phyloP scores from a whole-genome alignment of 352 stramenopile genomes.

The Globisporangium cystogenes region DNA sequence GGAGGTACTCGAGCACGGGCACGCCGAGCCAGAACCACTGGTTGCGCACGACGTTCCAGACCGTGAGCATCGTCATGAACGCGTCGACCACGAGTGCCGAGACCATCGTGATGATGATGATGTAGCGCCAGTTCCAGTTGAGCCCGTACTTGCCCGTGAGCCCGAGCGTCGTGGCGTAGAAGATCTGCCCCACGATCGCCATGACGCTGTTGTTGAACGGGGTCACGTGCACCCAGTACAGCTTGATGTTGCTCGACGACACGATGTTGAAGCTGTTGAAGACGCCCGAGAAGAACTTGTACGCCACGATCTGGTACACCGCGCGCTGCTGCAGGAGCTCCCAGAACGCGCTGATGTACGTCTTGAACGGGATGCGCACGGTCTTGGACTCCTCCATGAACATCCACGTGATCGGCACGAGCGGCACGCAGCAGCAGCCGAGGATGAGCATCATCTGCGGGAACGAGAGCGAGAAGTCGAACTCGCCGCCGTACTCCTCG shows the following conservation, averaged over 20 bases:
- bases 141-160: conserved; percentile 41
- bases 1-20: conserved; percentile 44
- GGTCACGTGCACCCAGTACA: conserved; percentile 51
- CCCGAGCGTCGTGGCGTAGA: conserved; percentile 38
- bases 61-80: conserved; percentile 47
- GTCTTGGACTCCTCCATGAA: conserved; percentile 16
- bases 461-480: conserved; percentile 47
- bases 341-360: conserved; percentile 48
- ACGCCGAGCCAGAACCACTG: conserved; percentile 65
- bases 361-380: conserved; percentile 10
- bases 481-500: conserved; percentile 46
- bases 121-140: conserved; percentile 51
- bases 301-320: conserved; percentile 52
- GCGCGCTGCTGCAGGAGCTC: conserved; percentile 46
- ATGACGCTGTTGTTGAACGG: conserved; percentile 53
- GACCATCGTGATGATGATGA: conserved; percentile 36
- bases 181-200: conserved; percentile 39
- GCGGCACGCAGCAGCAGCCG: conserved; percentile 25
- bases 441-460: conserved; percentile 42
- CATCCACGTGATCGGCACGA: conserved; percentile 20
- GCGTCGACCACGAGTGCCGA: conserved; percentile 32
- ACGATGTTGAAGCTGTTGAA: conserved; percentile 67
- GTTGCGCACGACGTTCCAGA: conserved; percentile 43
- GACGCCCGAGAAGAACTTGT: conserved; percentile 59
- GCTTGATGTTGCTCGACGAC: conserved; percentile 41